Base-by-base conservation (phyloP, 2,329 filamentous ascomycete genomes). In the Xylariaceae sp. region DNA sequence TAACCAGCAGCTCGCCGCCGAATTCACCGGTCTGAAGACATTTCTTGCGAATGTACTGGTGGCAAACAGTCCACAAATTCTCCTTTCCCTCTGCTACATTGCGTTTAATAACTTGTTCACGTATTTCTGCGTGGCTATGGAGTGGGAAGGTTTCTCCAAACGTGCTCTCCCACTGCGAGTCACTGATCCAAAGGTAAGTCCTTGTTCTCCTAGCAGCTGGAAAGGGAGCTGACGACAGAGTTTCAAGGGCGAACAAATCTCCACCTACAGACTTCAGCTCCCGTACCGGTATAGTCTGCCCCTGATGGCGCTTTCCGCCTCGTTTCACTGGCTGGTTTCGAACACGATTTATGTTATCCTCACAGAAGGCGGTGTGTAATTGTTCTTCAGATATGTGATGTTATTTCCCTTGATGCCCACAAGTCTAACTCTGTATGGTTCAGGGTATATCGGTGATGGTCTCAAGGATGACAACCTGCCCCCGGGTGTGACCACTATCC, bases 261-360 rank as follows among this genome's bases (percentile, higher is more conserved):
- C 8, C 0, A 49, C 48, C 17, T 53, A 44, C 30, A 46, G 51
- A 1, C 47, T 43, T 24, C 49, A 44, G 3, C 48, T 34, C 1
- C 47, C 44, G 15, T 46, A 44, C 24, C 46, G 50, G 49, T 46
- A 54, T n/a, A 55, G 18, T 9, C 51, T 50, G 17, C 51, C 45
- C 15, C 30, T 34, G 16, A 43, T 46, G 2, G 46, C 34, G 8
- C 34, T 44, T 3, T 50, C 8, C n/a, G 26, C n/a, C 5, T 5
- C 13, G 9, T n/a, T 28, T 28, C 26, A 28, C n/a, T 28, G 7
- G 7, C 7, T 28, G 13, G 8, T 28, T 8, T 28, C 26, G 13
- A 28, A 28, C 13, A 28, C 26, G 5, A 28, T 13, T 5, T 28
- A 28, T 13, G 26, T 28, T 13, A 9, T 28, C n/a, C 5, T 28